phyloP scores from a whole-genome alignment of 805 yeast genomes.

The Candida odintsovae region DNA sequence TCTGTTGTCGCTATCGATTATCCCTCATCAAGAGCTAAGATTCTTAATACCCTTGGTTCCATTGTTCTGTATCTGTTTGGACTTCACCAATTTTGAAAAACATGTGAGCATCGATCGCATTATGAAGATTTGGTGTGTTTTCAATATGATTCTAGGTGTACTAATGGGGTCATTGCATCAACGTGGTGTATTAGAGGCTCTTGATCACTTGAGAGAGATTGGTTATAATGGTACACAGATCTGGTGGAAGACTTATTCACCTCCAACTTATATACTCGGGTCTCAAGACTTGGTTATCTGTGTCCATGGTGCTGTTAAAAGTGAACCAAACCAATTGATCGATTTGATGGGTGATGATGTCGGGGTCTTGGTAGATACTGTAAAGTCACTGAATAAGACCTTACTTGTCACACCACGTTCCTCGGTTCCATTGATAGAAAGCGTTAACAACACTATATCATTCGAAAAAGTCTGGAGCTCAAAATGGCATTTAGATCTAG shows the following conservation, averaged over 20 bases:
- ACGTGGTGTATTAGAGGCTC: conserved; percentile 77
- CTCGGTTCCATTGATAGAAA: conserved; percentile 17
- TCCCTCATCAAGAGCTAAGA: conserved; percentile 94
- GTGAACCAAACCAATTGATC: conserved; percentile 26
- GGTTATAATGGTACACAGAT: conserved; percentile 37
- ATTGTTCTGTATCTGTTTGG: conserved; percentile 52
- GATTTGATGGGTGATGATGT: conserved; percentile 43
- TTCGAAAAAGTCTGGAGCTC: conserved; percentile 31
- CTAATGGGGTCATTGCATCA: conserved; percentile 84
- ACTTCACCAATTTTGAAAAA: conserved; percentile 29
- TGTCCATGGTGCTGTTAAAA: not conserved
- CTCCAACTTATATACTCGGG: conserved; percentile 79
- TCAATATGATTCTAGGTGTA: conserved; percentile 52
- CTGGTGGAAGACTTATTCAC: conserved; percentile 95
- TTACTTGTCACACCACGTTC: conserved; percentile 20
- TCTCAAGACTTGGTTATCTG: conserved; percentile 16
- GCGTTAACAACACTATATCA: conserved; percentile 6
- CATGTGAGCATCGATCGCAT: conserved; percentile 16
- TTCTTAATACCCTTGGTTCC: conserved; percentile 80
- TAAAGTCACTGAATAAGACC: conserved; percentile 13
- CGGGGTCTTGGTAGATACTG: conserved; percentile 19
- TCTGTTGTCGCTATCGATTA: conserved; percentile 49
- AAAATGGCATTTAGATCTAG: conserved; percentile 58
- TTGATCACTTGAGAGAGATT: conserved; percentile 33
- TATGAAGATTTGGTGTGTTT: conserved; percentile 48